Percentiles rank a stretch among this genome's conserved stretches.
Evolutionary conservation across 305 asterid species (phyloP).

Genomic region (Fraxinus sp.): DNA sequence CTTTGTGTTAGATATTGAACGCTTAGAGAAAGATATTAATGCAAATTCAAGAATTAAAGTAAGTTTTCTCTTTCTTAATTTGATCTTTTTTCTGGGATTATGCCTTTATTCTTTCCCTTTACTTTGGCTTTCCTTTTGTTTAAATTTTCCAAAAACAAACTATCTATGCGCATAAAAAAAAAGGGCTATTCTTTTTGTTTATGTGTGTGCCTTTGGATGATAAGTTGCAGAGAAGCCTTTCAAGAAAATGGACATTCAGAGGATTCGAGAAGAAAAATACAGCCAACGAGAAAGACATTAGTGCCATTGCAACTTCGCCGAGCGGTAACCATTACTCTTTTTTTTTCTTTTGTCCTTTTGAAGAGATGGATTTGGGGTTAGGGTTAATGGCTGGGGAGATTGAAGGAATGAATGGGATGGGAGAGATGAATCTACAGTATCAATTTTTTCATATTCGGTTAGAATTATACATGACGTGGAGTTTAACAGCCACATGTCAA

Average conservation of each 20-base stretch:
- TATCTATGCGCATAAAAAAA: slow-evolving; percentile 22
- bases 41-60: slow-evolving; percentile 65
- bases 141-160: not conserved
- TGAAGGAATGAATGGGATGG: no score
- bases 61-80: slow-evolving; percentile 15
- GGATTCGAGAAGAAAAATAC: slow-evolving; percentile 32
- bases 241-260: slow-evolving; percentile 41
- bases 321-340: slow-evolving; percentile 28
- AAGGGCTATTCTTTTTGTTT: not conserved
- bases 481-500: no score
- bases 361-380: no score
- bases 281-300: slow-evolving; percentile 22
- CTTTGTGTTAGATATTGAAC: slow-evolving; percentile 69
- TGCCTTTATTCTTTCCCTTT: not conserved
- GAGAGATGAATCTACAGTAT: no score
- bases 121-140: not conserved
- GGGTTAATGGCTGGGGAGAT: no score
- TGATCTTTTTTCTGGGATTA: not conserved
- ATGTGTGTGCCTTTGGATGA: not conserved
- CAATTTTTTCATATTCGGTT: no score
- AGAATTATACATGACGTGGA: no score
- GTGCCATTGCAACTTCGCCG: slow-evolving; percentile 29
- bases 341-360: not conserved
- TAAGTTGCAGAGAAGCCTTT: slow-evolving; percentile 42
- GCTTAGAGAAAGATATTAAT: slow-evolving; percentile 47